Evolutionary conservation across 2,329 filamentous ascomycete genomes (phyloP).

Genomic region (Cladophialophora exuberans): DNA sequence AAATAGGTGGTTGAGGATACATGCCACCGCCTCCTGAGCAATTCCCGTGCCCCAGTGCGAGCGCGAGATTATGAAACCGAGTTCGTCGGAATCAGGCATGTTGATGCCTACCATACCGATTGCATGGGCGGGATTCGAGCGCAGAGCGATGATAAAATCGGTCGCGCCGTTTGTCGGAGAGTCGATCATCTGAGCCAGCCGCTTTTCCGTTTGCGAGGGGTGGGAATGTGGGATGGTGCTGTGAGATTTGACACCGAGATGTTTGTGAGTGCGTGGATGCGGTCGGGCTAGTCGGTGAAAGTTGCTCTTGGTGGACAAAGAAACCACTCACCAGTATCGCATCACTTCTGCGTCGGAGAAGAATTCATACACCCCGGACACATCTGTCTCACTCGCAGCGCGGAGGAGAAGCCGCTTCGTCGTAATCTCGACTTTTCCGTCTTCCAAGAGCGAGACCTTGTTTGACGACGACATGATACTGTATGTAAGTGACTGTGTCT

Average conservation of each 20-base stretch:
- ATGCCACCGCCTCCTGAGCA: not conserved
- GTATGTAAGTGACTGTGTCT: too few relatives aligned
- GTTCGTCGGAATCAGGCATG: not conserved
- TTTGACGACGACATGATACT: too few relatives aligned
- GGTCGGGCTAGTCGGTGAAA: not conserved
- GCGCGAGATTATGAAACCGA: slow-evolving; percentile 1
- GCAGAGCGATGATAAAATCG: not conserved
- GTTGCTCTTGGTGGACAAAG: not conserved
- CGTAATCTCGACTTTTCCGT: not conserved
- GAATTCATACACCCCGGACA: not conserved
- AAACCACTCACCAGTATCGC: not conserved
- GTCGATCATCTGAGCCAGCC: not conserved
- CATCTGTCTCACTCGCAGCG: not conserved
- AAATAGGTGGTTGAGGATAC: slow-evolving; percentile 1
- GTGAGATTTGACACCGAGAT: not conserved
- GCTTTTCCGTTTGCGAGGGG: not conserved
- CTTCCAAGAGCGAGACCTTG: not conserved
- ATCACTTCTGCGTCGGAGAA: not conserved
- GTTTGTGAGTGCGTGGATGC: not conserved
- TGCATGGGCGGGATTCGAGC: not conserved
- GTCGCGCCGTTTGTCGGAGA: not conserved
- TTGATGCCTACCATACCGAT: not conserved
- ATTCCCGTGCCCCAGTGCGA: not conserved
- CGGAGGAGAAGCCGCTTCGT: not conserved
- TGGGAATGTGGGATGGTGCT: not conserved